These are phyloP conservation scores for Starmerella bombi DNA, from an alignment of 805 yeast genomes.

Conservation along the genomic window DNA sequence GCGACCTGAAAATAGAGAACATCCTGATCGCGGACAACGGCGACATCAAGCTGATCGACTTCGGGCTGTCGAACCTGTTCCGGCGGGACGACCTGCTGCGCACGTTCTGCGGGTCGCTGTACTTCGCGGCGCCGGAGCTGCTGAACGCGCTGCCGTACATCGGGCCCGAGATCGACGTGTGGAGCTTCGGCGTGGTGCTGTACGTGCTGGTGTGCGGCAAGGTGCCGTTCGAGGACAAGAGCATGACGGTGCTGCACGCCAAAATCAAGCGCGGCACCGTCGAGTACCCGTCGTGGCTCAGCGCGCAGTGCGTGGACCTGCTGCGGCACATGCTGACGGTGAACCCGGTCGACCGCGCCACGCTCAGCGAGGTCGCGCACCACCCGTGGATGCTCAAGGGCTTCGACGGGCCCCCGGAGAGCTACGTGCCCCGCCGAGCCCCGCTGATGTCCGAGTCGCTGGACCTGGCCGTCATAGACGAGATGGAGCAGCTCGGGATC, in stretches of 20 bases:
- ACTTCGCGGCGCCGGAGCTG: constrained; percentile 97
- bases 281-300: constrained; percentile 74
- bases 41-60: constrained; percentile 89
- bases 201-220: constrained; percentile 94
- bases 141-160: constrained; percentile 80
- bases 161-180: constrained; percentile 96
- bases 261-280: constrained; percentile 86
- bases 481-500: constrained; percentile 67
- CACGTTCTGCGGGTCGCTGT: constrained; percentile 93
- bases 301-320: constrained; percentile 67
- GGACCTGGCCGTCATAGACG: constrained; percentile 51
- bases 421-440: constrained; percentile 59
- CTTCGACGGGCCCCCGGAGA: constrained; percentile 56
- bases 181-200: constrained; percentile 96
- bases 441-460: constrained; percentile 58
- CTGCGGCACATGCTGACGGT: constrained; percentile 85
- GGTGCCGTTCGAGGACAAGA: constrained; percentile 94
- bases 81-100: constrained; percentile 58
- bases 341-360: constrained; percentile 68
- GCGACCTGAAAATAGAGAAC: constrained; percentile 92
- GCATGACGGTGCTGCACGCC: constrained; percentile 81
- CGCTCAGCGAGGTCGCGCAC: constrained; percentile 58
- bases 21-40: constrained; percentile 89
- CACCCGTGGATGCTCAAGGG: constrained; percentile 96
- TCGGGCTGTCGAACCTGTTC: constrained; percentile 83